phyloP scores from a whole-genome alignment of 2,329 filamentous ascomycete genomes.

The Colletotrichum tabaci region DNA sequence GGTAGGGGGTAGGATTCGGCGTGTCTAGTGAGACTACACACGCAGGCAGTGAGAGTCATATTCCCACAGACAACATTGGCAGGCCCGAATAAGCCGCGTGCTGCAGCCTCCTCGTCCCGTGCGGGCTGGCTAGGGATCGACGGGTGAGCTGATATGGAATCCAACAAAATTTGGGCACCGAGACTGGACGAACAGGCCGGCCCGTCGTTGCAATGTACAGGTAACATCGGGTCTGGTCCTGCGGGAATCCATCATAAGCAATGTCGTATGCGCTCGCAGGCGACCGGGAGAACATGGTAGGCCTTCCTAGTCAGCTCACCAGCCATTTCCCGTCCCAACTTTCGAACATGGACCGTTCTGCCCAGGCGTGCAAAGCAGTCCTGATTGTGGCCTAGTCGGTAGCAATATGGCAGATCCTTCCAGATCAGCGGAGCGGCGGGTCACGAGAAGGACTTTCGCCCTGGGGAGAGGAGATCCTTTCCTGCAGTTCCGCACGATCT shows the following conservation, averaged over 20 bases:
- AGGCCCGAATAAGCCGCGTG: constrained; percentile 1
- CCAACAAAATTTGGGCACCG: background rate
- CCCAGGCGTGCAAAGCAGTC: background rate
- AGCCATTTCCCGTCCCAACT: background rate
- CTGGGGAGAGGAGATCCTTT: background rate
- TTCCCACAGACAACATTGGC: background rate
- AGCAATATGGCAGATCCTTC: constrained; percentile 10
- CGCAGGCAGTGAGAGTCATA: background rate
- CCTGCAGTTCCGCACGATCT: constrained; percentile 3
- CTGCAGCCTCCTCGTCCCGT: background rate
- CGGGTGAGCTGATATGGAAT: background rate
- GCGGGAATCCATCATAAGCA: background rate
- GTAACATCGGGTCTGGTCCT: constrained; percentile 1
- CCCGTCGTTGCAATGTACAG: background rate
- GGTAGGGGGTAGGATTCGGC: background rate
- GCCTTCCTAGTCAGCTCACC: background rate
- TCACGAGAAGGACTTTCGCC: constrained; percentile 13
- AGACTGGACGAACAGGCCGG: background rate
- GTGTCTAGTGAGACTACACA: too few species aligned
- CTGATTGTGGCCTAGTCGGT: background rate
- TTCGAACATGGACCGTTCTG: background rate
- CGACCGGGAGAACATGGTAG: background rate
- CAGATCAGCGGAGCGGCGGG: constrained; percentile 26
- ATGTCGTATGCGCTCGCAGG: constrained; percentile 1
- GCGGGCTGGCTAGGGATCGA: background rate